phyloP scores from a whole-genome alignment of 192 early-diverging fungal species.

The Entomortierella beljakovae region DNA sequence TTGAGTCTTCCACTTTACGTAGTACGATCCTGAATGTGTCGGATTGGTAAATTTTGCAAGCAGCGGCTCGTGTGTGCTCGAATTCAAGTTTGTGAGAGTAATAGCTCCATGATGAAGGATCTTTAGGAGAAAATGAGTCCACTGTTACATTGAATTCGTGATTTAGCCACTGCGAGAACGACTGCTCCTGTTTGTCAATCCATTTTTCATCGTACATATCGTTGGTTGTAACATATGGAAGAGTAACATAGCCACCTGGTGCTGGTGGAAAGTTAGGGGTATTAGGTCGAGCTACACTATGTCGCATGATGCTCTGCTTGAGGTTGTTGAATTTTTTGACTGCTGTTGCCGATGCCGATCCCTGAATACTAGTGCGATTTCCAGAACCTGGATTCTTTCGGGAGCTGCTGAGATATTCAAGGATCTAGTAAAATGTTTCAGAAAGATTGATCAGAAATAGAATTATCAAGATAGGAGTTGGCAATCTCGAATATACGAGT shows the following conservation, averaged over 20 bases:
- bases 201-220: slow-evolving; percentile 57
- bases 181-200: slow-evolving; percentile 57
- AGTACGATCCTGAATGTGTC: slow-evolving; percentile 45
- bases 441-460: background rate
- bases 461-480: background rate
- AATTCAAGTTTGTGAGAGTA: slow-evolving; percentile 51
- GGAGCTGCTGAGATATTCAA: slow-evolving; percentile 37
- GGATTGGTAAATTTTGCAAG: slow-evolving; percentile 54
- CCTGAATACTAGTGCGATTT: background rate
- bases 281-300: slow-evolving; percentile 8
- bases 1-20: slow-evolving; percentile 53
- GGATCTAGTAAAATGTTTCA: slow-evolving; percentile 9
- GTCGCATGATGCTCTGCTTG: slow-evolving; percentile 39
- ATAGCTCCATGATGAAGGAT: slow-evolving; percentile 48
- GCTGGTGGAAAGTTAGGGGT: slow-evolving; percentile 3
- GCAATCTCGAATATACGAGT: background rate
- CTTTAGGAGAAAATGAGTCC: slow-evolving; percentile 38
- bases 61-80: slow-evolving; percentile 42
- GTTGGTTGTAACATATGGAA: slow-evolving; percentile 51
- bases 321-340: slow-evolving; percentile 18
- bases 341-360: background rate
- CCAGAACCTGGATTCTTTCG: slow-evolving; percentile 8
- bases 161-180: slow-evolving; percentile 53
- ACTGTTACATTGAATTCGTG: slow-evolving; percentile 49
- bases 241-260: slow-evolving; percentile 42